Base-by-base conservation (phyloP, 768 basidiomycete genomes). In the Suillus bovinus region DNA sequence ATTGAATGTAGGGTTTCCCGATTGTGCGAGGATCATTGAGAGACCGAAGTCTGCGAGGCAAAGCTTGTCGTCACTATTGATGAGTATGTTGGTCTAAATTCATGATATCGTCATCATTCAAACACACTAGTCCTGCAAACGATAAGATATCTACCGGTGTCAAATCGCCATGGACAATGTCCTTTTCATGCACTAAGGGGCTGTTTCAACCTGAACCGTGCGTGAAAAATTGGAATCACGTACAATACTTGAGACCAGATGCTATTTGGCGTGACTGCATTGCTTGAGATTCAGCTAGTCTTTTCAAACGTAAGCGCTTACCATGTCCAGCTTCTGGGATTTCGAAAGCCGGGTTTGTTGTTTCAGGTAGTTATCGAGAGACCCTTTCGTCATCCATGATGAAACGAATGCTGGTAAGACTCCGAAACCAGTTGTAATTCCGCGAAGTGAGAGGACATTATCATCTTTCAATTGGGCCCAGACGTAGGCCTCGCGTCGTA, bases 161-260 rank as follows among this genome's bases (percentile, higher is more conserved):
- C 20, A 81, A 54, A 52, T 81, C 80, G 4, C 80, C 79, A 33
- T 81, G 80, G 29, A 78, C 68, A 27, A 72, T 62, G 53, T 13
- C 66, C 46, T 53, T 71, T 68, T 56, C 72, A 68, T 74, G 59
- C 33, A 47, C 42, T 24, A 22, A 55, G 64, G 24, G 24, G 38
- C 33, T 16, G 63, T 34, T 50, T 47, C 7, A 24, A 31, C 10
- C 14, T 29, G 14, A 34, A 29, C 16, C 6, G 44, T 55, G 34
- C 27, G 31, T 14, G 7, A 20, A 0, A 5, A 6, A 49, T 20
- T 7, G 11, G 36, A 24, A 57, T 61, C 38, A 13, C 55, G 24
- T 31, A 73, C 72, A 22, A 58, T 73, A 70, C 3, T 34, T 20
- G 38, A 73, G 50, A 34, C 72, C 72, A 36, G 63, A 44, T 41